These are phyloP conservation scores for Saturnispora mendoncae DNA, from an alignment of 805 yeast species.

Conservation along the genomic window DNA sequence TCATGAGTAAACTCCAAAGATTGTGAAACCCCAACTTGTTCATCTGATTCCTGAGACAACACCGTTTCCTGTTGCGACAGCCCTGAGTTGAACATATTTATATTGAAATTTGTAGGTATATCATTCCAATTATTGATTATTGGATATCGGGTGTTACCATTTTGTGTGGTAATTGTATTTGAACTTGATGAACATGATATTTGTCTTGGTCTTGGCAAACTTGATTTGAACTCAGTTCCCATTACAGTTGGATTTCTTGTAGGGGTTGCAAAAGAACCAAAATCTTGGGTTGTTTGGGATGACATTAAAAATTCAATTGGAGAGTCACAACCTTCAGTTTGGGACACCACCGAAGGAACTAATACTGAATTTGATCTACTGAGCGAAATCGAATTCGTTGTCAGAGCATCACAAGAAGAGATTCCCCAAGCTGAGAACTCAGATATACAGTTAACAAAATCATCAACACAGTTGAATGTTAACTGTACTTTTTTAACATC, in stretches of 20 bases:
- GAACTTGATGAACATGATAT: not conserved
- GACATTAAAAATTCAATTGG: not conserved
- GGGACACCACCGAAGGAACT: too few relatives aligned
- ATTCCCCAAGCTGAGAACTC: slow-evolving; percentile 1
- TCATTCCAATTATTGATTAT: not conserved
- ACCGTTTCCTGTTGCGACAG: not conserved
- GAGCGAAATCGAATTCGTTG: not conserved
- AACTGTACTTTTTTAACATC: not conserved
- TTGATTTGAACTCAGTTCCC: not conserved
- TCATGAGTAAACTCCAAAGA: not conserved
- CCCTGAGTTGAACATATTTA: not conserved
- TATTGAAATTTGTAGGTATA: not conserved
- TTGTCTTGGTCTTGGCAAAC: too few relatives aligned
- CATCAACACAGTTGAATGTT: slow-evolving; percentile 1
- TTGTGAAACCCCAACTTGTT: not conserved
- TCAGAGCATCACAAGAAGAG: not conserved
- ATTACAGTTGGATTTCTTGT: not conserved
- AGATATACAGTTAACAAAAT: not conserved
- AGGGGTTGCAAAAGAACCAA: slow-evolving; percentile 1
- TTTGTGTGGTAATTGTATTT: not conserved
- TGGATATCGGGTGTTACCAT: not conserved
- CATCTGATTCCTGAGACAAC: not conserved
- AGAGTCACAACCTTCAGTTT: not conserved
- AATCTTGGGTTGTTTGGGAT: not conserved
- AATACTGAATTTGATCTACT: not conserved